Evolutionary conservation across 352 stramenopile species (phyloP), one percentile per base, ranked within the genome.

Genomic region (Globisporangium parvum): DNA sequence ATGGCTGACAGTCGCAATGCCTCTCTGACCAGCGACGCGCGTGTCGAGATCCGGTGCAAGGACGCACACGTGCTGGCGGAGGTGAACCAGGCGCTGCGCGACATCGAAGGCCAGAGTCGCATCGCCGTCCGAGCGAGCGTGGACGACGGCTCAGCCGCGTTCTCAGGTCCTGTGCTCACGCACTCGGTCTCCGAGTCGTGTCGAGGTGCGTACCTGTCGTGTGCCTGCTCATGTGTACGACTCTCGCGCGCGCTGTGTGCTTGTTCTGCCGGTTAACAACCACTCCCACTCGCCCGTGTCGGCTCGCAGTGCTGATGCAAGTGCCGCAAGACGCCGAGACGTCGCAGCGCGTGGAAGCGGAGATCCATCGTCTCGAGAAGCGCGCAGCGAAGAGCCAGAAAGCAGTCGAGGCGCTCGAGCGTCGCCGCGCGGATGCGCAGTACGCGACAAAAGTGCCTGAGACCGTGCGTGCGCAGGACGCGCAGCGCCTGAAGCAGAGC

Each of bases 371-470:
- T 6, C 58, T 95, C 18, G 65, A 77, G 24, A 95, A 95, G 47
- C 79, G 80, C 37, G 60, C 67, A 0, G 47, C 26, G 3, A 95
- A 95, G 61, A 80, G 71, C 55, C 37, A 68, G 12, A 70, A 75
- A 9, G 70, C 80, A 1, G 48, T 78, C 12, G 59, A 86, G 23
- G 68, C 60, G 15, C 71, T 93, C 1, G 23, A 67, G 15, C 53
- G 63, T 3, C 82, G 81, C 37, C 69, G 75, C 33, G 35, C 65
- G 1, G 70, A 75, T 23, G 51, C 70, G 3, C 71, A 84, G 12
- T 95, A 95, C 55, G 23, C 56, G 0, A 46, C 28, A 20, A 91
- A 90, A 46, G 85, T 95, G 18, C 85, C 85, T 0, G 75, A 88
- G 24, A 42, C 63, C 9, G 70, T 92, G 28, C 80, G 82, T 57